These are phyloP conservation scores for Porphyridium purpureum DNA, from an alignment of 23 red algal species.

Conservation along the genomic window DNA sequence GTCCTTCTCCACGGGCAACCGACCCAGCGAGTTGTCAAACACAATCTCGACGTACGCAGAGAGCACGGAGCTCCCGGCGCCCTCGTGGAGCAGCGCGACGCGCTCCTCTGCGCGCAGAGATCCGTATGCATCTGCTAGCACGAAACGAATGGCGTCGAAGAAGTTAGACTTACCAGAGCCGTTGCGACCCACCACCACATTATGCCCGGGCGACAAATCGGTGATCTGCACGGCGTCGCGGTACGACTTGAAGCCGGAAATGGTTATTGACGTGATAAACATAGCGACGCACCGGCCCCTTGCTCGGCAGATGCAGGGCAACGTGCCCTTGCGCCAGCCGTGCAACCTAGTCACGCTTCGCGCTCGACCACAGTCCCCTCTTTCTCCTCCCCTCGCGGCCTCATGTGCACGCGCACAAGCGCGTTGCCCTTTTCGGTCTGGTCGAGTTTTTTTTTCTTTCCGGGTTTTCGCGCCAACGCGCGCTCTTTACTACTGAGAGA, in stretches of 20 bases:
- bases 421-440: too few species aligned
- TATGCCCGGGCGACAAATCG: slow-evolving; percentile 49
- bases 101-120: slow-evolving; percentile 76
- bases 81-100: slow-evolving; percentile 85
- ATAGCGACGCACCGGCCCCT: slow-evolving; percentile 7
- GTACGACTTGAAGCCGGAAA: slow-evolving; percentile 93
- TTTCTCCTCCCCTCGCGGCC: too few species aligned
- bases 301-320: background rate
- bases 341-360: too few species aligned
- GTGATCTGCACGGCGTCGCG: slow-evolving; percentile 50
- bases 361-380: too few species aligned
- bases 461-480: too few species aligned
- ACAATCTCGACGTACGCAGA: slow-evolving; percentile 95
- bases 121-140: slow-evolving; percentile 63
- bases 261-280: slow-evolving; percentile 80
- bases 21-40: slow-evolving; percentile 87
- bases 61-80: slow-evolving; percentile 54
- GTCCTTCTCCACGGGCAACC: slow-evolving; percentile 62
- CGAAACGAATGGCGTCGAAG: slow-evolving; percentile 87
- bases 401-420: too few species aligned
- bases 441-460: too few species aligned
- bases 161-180: slow-evolving; percentile 92
- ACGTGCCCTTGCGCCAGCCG: too few species aligned
- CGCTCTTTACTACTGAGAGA: too few species aligned
- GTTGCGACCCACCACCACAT: slow-evolving; percentile 93